A percentile compares a stretch with the other conserved stretches of the same genome.
phyloP scores from a whole-genome alignment of 2,329 filamentous ascomycete genomes.

The Pseudogymnoascus sp. region DNA sequence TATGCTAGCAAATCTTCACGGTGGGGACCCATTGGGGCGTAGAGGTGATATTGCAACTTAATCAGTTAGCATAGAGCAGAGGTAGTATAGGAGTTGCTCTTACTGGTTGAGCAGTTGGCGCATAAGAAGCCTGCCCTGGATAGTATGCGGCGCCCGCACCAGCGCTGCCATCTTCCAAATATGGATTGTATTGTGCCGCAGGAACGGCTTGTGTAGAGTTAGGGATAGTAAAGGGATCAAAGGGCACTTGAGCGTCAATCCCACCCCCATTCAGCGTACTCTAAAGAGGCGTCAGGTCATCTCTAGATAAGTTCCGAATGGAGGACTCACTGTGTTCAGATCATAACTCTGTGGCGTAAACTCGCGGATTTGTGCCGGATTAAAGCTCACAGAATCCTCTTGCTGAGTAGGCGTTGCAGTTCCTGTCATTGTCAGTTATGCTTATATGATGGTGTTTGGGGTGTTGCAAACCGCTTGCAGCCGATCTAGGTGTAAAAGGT shows the following conservation, averaged over 20 bases:
- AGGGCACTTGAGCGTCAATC: slow-evolving; percentile 42
- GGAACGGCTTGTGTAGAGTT: slow-evolving; percentile 43
- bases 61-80: slow-evolving; percentile 19
- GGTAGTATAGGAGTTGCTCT: slow-evolving; percentile 21
- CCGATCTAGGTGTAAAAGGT: slow-evolving; percentile 67
- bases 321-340: slow-evolving; percentile 38
- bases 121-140: slow-evolving; percentile 44
- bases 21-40: slow-evolving; percentile 77
- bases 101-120: slow-evolving; percentile 50
- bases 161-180: slow-evolving; percentile 58
- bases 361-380: slow-evolving; percentile 48
- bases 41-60: slow-evolving; percentile 85
- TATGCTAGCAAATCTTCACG: slow-evolving; percentile 74
- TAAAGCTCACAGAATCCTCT: slow-evolving; percentile 40
- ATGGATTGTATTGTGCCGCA: slow-evolving; percentile 59
- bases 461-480: slow-evolving; percentile 28
- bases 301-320: not conserved
- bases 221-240: slow-evolving; percentile 57
- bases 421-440: slow-evolving; percentile 23
- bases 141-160: slow-evolving; percentile 57
- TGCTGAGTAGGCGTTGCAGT: slow-evolving; percentile 27
- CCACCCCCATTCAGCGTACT: slow-evolving; percentile 38
- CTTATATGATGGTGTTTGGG: not conserved
- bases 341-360: slow-evolving; percentile 52
- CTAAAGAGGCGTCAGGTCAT: slow-evolving; percentile 22